Conservation (phyloP, 805 yeast species). For the Monosporozyma aerobia region DNA sequence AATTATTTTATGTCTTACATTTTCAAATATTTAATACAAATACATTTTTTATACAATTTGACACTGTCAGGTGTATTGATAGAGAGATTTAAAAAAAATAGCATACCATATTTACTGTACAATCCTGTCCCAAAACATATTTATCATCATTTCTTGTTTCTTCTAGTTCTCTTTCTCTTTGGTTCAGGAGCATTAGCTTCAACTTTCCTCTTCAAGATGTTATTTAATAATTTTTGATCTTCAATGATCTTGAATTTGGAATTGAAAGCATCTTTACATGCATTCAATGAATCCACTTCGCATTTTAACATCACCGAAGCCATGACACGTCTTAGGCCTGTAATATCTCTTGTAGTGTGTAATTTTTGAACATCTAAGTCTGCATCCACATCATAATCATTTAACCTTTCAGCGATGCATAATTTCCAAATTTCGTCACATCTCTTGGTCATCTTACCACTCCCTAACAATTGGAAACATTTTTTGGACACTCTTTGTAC, state of each 20-base stretch:
- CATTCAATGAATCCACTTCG: conserved; percentile 44
- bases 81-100: too few species aligned
- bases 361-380: conserved; percentile 5
- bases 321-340: conserved; percentile 31
- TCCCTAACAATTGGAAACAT: conserved; percentile 51
- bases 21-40: background rate
- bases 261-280: conserved; percentile 26
- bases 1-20: background rate
- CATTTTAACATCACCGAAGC: conserved; percentile 47
- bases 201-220: conserved; percentile 44
- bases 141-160: background rate
- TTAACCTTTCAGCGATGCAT: conserved; percentile 24
- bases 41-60: background rate
- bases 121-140: background rate
- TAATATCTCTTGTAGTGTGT: conserved; percentile 11
- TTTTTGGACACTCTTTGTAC: conserved; percentile 48
- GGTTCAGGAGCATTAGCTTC: background rate
- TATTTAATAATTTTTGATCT: conserved; percentile 51
- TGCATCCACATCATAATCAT: conserved; percentile 40
- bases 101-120: background rate
- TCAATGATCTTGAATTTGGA: conserved; percentile 37
- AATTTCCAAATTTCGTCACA: conserved; percentile 23
- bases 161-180: conserved; percentile 2
- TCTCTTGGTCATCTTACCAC: conserved; percentile 37
- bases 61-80: too few species aligned